Base-by-base conservation (phyloP, 495 filamentous ascomycete species). In the Podospora sp. region DNA sequence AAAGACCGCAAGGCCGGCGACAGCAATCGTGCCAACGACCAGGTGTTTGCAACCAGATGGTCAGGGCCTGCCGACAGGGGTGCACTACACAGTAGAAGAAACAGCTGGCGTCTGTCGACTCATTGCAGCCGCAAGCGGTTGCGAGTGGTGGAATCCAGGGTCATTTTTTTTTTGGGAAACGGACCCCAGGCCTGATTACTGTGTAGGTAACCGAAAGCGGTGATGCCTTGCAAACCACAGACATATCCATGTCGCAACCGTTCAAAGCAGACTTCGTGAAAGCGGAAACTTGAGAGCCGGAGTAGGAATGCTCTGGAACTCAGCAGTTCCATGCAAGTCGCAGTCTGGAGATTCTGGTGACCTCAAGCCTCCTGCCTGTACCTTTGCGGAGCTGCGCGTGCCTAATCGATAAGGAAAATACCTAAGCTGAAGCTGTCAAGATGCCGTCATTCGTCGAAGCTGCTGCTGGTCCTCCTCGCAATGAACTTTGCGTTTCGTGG, bases 1-100 rank as follows among this genome's bases (percentile, higher is more conserved):
- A 65, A 40, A 65, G 63, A 65, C 63, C 63, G 57, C 63, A 65
- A 57, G 63, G 63, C 27, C 52, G 63, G 21, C 63, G 51, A 65
- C 51, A 65, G 51, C 9, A 20, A 52, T 63, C 27, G 61, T 52
- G 51, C 63, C 51, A 63, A 58, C 29, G 63, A 56, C 63, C 63
- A 65, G 52, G 63, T 65, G 63, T 65, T 65, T 65, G 63, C 63
- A 57, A 65, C 63, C 24, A 20, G 49, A 46, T 24, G n/a, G 24
- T 26, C 62, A 33, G 29, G 22, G 62, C 22, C 51, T 52, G 56
- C 36, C 18, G 51, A 56, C 63, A 65, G 63, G 63, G 61, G 52
- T n/a, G 8, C 9, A 20, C 20, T 8, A 18, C 33, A 46, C 52
- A 26, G 21, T 57, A 56, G n/a, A n/a, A n/a, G n/a, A n/a, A n/a